These are phyloP conservation scores for Celoporthe dispersa DNA, from an alignment of 2,329 filamentous ascomycete species.

Conservation along the genomic window DNA sequence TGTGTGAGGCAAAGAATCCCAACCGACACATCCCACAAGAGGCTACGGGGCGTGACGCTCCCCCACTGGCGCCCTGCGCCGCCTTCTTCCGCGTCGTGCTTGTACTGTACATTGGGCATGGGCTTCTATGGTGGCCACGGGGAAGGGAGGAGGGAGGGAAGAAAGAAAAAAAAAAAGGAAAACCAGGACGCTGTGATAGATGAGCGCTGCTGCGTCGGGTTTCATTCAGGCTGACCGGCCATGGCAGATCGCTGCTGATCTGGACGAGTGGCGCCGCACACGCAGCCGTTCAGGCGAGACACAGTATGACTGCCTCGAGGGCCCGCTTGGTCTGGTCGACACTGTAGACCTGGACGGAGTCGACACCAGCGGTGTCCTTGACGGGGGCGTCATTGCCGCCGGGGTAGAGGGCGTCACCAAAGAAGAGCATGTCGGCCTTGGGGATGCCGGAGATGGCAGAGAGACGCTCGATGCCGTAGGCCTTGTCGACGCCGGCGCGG, in stretches of 20 bases:
- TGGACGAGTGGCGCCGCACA: neutral
- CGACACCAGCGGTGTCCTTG: conserved; percentile 27
- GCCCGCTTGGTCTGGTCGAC: conserved; percentile 30
- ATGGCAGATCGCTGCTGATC: neutral
- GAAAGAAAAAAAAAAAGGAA: neutral
- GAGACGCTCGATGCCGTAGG: conserved; percentile 37
- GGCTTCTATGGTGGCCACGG: neutral
- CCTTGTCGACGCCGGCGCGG: conserved; percentile 45
- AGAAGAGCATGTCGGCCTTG: conserved; percentile 45
- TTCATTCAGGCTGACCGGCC: neutral
- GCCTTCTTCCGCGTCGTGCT: neutral
- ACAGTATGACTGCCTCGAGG: conserved; percentile 28
- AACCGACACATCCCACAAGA: neutral
- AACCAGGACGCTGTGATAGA: neutral
- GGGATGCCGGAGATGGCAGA: conserved; percentile 38
- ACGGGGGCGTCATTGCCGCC: conserved; percentile 42
- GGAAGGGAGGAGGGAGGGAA: too few relatives aligned
- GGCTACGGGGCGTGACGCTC: neutral
- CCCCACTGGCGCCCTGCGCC: neutral
- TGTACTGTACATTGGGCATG: neutral
- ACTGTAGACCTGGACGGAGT: conserved; percentile 28
- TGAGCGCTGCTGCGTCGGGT: neutral
- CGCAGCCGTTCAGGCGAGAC: conserved; percentile 13
- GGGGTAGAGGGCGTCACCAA: conserved; percentile 47
- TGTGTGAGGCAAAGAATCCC: neutral